Evolutionary conservation across 2,329 filamentous ascomycete genomes (phyloP), one percentile per base, ranked within the genome.

Genomic region (Dryadomyces quercivorus): DNA sequence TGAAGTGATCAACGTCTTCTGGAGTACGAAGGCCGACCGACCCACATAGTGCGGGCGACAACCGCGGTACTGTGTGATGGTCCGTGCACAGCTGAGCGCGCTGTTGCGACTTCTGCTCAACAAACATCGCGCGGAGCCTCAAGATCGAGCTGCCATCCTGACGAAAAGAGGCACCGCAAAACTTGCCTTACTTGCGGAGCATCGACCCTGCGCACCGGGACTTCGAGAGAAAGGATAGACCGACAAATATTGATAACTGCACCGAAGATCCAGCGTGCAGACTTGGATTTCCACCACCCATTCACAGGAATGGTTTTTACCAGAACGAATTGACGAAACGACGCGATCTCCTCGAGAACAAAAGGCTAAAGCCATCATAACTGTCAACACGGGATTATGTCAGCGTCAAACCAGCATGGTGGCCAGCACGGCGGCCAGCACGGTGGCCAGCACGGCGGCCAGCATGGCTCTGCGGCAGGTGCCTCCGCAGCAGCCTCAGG

Each of bases 401-500:
- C 59, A 22, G 53, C 51, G 22, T 26, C 57, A 1, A 58, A 55
- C 40, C 52, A 53, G 21, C 57, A 40, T 40, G 36, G 36, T 8
- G 53, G 52, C 44, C 59, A 57, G 26, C 58, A 61, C 45, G 59
- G 60, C 34, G 53, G 52, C 40, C 59, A 57, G 26, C 58, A 61
- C 45, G 59, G 60, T 31, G 26, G 26, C 26, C 26, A 31, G 26
- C 26, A 60, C 16, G 50, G 55, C 16, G 53, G 52, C 44, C 59
- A 57, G 26, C 58, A 61, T 47, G 59, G 60, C 34, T 51, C 60
- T 18, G 57, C 60, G 18, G 58, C 44, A 5, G 52, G 55, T 20
- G 26, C 65, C 55, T 52, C 61, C 54, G 50, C 60, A 6, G 58
- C 60, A 26, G 45, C 62, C 16, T 38, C 55, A 3, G 51, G 51